phyloP scores from a whole-genome alignment of 306 rosid genomes.

The Begonia fuchsioides region DNA sequence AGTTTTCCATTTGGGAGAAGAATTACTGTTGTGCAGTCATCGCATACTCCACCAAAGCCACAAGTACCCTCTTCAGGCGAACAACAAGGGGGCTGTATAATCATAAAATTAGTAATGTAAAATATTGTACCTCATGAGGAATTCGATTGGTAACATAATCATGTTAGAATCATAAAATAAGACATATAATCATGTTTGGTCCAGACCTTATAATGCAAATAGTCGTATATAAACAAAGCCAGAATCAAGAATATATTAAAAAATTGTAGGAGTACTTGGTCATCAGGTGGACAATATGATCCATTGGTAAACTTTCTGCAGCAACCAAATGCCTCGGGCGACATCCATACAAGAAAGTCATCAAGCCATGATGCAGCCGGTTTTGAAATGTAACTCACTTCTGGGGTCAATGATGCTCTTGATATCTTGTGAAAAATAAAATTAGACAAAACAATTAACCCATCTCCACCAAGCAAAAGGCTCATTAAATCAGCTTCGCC shows the following conservation, averaged over 20 bases:
- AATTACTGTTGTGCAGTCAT: slow-evolving; percentile 87
- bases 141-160: too few species aligned
- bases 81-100: slow-evolving; percentile 87
- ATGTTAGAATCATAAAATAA: too few species aligned
- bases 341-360: slow-evolving; percentile 94
- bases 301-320: slow-evolving; percentile 78
- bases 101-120: not conserved
- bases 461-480: not conserved
- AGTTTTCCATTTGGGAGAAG: too few species aligned
- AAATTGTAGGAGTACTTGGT: slow-evolving; percentile 34
- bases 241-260: too few species aligned
- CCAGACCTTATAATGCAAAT: too few species aligned
- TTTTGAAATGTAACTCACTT: slow-evolving; percentile 79
- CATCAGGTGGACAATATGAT: slow-evolving; percentile 95
- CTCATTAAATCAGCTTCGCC: too few species aligned
- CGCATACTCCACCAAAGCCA: slow-evolving; percentile 75
- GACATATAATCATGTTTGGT: too few species aligned
- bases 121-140: too few species aligned
- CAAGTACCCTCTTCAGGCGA: slow-evolving; percentile 71
- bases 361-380: slow-evolving; percentile 99
- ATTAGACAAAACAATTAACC: not conserved
- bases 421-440: slow-evolving; percentile 41
- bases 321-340: slow-evolving; percentile 99
- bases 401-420: slow-evolving; percentile 62
- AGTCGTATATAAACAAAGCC: too few species aligned